Conservation (phyloP, 176 grass and related monocot species). For the Carex parvula region DNA sequence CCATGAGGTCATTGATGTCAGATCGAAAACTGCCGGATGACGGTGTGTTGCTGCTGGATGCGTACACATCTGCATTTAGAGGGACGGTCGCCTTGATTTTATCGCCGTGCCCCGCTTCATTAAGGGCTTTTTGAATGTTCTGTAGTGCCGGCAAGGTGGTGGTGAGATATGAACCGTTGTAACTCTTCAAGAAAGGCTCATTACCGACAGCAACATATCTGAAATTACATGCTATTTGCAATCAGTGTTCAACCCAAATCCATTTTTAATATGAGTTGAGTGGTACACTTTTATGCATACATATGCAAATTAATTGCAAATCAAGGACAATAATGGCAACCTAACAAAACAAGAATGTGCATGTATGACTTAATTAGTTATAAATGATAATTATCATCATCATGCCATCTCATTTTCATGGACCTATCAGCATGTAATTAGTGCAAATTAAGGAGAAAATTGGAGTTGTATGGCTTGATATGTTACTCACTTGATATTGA, state of each 20-base stretch:
- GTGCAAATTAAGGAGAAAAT: not conserved
- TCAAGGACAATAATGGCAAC: not conserved
- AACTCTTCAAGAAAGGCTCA: slow-evolving; percentile 65
- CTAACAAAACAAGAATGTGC: not conserved
- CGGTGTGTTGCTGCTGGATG: slow-evolving; percentile 44
- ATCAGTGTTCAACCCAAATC: not conserved
- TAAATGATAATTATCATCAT: not conserved
- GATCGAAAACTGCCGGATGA: slow-evolving; percentile 57
- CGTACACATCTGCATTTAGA: slow-evolving; percentile 73
- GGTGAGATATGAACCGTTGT: slow-evolving; percentile 64
- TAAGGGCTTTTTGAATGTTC: slow-evolving; percentile 77
- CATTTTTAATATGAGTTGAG: not conserved
- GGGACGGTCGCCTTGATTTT: slow-evolving; percentile 58
- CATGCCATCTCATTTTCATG: not conserved
- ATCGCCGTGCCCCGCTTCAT: slow-evolving; percentile 46
- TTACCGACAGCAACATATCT: slow-evolving; percentile 88
- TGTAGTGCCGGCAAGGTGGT: slow-evolving; percentile 62
- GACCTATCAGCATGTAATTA: not conserved
- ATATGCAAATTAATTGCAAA: not conserved
- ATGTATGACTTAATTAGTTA: not conserved
- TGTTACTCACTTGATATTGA: slow-evolving; percentile 52
- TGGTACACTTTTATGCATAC: not conserved
- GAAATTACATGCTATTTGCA: not conserved
- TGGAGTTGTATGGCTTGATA: not conserved
- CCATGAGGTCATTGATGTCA: slow-evolving; percentile 64